Conservation (phyloP, 106 monocot species). For the Amphibolis antarctica region DNA sequence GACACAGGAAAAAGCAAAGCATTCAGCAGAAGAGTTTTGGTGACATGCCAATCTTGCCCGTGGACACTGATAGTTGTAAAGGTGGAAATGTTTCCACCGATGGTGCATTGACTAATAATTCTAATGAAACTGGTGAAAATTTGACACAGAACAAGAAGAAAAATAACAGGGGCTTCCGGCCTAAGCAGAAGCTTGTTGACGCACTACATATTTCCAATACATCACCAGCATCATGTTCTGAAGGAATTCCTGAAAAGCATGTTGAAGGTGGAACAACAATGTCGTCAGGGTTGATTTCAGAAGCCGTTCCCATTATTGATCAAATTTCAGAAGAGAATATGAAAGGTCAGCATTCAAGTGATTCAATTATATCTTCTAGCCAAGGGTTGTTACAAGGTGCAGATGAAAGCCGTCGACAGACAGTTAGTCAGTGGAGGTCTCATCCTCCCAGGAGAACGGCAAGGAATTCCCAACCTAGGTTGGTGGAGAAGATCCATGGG, state of each 20-base stretch:
- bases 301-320: slow-evolving; percentile 8
- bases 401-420: slow-evolving; percentile 19
- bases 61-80: slow-evolving; percentile 8
- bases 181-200: slow-evolving; percentile 35
- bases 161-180: slow-evolving; percentile 27
- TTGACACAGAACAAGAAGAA: slow-evolving; percentile 38
- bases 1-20: slow-evolving; percentile 34
- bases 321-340: not conserved
- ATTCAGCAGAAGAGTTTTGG: slow-evolving; percentile 11
- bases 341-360: not conserved
- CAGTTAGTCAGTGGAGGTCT: slow-evolving; percentile 35
- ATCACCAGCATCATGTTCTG: slow-evolving; percentile 6
- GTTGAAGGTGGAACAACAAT: slow-evolving; percentile 12
- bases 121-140: slow-evolving; percentile 10
- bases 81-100: not conserved
- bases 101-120: slow-evolving; percentile 3
- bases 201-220: slow-evolving; percentile 6
- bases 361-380: not conserved
- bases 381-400: slow-evolving; percentile 4
- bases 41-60: slow-evolving; percentile 13
- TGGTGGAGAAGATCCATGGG: slow-evolving; percentile 43
- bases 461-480: slow-evolving; percentile 39
- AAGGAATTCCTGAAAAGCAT: slow-evolving; percentile 13
- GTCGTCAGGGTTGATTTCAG: not conserved
- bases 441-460: slow-evolving; percentile 35